Percentiles rank a stretch among this genome's conserved stretches.
Conservation (phyloP, 768 basidiomycete genomes). For the Lentinula aciculospora region DNA sequence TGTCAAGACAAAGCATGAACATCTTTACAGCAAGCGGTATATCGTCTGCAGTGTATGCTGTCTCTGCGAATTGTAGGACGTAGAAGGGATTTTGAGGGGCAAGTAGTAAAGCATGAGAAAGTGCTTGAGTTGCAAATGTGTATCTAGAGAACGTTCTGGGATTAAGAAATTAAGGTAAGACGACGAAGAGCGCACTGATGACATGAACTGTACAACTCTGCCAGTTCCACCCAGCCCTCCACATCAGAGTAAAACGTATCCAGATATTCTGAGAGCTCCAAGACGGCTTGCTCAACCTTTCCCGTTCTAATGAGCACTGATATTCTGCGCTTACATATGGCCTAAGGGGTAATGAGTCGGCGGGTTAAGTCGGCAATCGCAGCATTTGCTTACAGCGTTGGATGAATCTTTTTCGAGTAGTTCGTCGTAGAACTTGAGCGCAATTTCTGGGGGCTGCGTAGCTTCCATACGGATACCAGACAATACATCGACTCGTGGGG, state of each 20-base stretch:
- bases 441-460: constrained; percentile 47
- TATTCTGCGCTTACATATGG: constrained; percentile 77
- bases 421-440: constrained; percentile 60
- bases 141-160: constrained; percentile 43
- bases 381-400: too few relatives aligned
- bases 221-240: constrained; percentile 85
- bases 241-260: constrained; percentile 88
- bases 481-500: constrained; percentile 75
- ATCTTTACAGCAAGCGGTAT: constrained; percentile 71
- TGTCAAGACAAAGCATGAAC: constrained; percentile 75
- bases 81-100: constrained; percentile 85
- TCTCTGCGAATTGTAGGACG: constrained; percentile 81
- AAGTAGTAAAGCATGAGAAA: constrained; percentile 78
- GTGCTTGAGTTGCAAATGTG: constrained; percentile 60
- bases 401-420: constrained; percentile 60
- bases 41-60: constrained; percentile 76
- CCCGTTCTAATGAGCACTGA: constrained; percentile 63
- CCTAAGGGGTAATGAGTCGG: constrained; percentile 28
- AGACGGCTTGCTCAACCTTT: constrained; percentile 58
- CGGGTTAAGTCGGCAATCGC: too few relatives aligned
- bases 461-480: constrained; percentile 77
- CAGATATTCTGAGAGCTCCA: constrained; percentile 65
- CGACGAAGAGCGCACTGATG: constrained; percentile 51
- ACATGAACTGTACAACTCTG: constrained; percentile 70
- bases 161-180: not conserved